Percentiles rank a stretch among this genome's conserved stretches.
phyloP scores from a whole-genome alignment of 2,329 filamentous ascomycete species.

The Capronia epimyces region DNA sequence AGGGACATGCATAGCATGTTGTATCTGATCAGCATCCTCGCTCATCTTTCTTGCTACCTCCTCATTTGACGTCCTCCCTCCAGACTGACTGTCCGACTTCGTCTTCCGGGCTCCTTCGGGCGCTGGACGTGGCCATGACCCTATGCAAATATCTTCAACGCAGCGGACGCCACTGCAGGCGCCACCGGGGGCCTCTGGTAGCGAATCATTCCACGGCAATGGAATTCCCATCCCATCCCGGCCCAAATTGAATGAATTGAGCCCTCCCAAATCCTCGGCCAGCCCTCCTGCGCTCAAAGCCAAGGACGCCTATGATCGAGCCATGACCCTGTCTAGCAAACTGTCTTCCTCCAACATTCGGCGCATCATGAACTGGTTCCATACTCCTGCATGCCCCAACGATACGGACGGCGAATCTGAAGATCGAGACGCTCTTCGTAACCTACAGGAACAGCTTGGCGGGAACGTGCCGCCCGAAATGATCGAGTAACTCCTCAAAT shows the following conservation, averaged over 20 bases:
- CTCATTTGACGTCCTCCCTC: slow-evolving; percentile 74
- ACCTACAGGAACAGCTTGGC: slow-evolving; percentile 24
- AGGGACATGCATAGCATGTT: too few species aligned
- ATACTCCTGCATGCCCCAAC: slow-evolving; percentile 13
- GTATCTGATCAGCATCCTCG: slow-evolving; percentile 63
- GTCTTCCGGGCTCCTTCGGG: slow-evolving; percentile 23
- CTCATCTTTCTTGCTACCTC: slow-evolving; percentile 61
- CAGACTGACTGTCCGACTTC: slow-evolving; percentile 30
- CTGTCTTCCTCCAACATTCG: slow-evolving; percentile 87
- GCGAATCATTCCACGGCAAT: slow-evolving; percentile 16
- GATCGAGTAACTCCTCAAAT: slow-evolving; percentile 23
- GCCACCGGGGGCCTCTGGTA: slow-evolving; percentile 16
- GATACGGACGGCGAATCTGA: slow-evolving; percentile 13
- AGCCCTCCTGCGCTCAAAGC: slow-evolving; percentile 70
- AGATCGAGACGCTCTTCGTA: slow-evolving; percentile 22
- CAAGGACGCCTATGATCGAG: slow-evolving; percentile 73
- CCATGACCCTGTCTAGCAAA: slow-evolving; percentile 77
- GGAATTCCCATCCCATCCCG: slow-evolving; percentile 11
- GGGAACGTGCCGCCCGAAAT: slow-evolving; percentile 22
- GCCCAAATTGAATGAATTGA: slow-evolving; percentile 15
- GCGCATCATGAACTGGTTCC: slow-evolving; percentile 27
- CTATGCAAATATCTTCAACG: slow-evolving; percentile 25
- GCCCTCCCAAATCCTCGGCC: slow-evolving; percentile 44
- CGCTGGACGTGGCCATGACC: slow-evolving; percentile 1
- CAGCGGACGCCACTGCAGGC: slow-evolving; percentile 18